phyloP scores from a whole-genome alignment of 352 stramenopile genomes.

The Pythium vanterpoolii region DNA sequence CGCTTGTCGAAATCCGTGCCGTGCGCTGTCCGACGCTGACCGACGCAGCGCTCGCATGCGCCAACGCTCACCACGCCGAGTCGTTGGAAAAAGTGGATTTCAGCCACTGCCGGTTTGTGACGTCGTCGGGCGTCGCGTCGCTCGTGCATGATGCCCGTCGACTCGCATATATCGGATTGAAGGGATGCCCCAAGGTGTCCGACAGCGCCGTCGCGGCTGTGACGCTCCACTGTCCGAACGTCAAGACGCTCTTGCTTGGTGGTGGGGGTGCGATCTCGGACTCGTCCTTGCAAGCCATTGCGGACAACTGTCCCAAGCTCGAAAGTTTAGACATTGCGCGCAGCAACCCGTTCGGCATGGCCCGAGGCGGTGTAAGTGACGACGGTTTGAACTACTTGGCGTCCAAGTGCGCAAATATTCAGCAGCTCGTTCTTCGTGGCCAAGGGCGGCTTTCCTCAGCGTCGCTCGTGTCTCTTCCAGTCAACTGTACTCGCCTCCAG shows the following conservation, averaged over 20 bases:
- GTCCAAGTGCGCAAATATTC: constrained; percentile 35
- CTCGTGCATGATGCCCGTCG: constrained; percentile 27
- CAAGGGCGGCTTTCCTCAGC: constrained; percentile 47
- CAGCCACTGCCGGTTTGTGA: constrained; percentile 57
- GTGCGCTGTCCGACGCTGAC: constrained; percentile 57
- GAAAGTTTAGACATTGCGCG: constrained; percentile 49
- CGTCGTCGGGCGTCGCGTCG: constrained; percentile 28
- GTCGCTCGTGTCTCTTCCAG: constrained; percentile 36
- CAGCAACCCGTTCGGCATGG: constrained; percentile 64
- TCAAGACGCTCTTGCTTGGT: constrained; percentile 42
- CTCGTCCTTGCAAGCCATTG: constrained; percentile 36
- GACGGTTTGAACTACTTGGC: constrained; percentile 37
- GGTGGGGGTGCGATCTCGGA: constrained; percentile 49
- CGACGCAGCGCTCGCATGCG: constrained; percentile 29
- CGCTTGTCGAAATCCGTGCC: constrained; percentile 40
- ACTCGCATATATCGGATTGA: constrained; percentile 46
- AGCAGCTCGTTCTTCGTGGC: constrained; percentile 46
- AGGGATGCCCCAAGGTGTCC: constrained; percentile 52
- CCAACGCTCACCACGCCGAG: constrained; percentile 27
- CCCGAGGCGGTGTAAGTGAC: constrained; percentile 50
- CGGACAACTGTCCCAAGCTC: constrained; percentile 34
- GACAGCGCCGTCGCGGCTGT: constrained; percentile 35
- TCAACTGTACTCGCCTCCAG: constrained; percentile 37
- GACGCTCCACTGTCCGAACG: constrained; percentile 28
- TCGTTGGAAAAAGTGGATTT: constrained; percentile 49